These are phyloP conservation scores for Mycena belliarum DNA, from an alignment of 768 basidiomycete genomes.

Conservation along the genomic window DNA sequence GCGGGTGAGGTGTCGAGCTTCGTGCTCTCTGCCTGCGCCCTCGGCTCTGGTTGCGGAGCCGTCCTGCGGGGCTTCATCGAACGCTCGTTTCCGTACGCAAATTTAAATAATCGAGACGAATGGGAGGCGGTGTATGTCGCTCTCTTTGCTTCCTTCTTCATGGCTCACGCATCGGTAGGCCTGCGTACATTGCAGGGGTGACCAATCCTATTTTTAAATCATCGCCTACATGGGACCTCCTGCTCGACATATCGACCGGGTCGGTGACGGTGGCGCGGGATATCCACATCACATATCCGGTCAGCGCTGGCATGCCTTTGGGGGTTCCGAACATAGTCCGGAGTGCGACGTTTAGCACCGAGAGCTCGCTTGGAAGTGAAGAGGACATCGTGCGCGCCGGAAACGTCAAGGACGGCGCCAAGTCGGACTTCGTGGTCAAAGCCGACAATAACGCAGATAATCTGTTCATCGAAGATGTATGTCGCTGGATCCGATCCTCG, in stretches of 20 bases:
- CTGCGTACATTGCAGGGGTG: constrained; percentile 95
- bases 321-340: constrained; percentile 50
- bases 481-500: constrained; percentile 30
- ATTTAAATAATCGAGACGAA: constrained; percentile 83
- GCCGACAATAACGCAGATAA: constrained; percentile 71
- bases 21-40: constrained; percentile 91
- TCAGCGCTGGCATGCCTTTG: constrained; percentile 39
- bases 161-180: constrained; percentile 43
- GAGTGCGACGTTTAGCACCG: constrained; percentile 64
- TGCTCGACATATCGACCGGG: constrained; percentile 88
- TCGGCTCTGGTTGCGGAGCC: constrained; percentile 88
- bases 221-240: constrained; percentile 85
- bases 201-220: constrained; percentile 96
- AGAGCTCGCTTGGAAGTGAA: constrained; percentile 62
- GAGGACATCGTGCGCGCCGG: constrained; percentile 64
- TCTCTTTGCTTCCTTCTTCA: background rate
- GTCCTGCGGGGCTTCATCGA: constrained; percentile 85
- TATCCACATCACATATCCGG: constrained; percentile 61
- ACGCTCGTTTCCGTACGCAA: constrained; percentile 94
- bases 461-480: constrained; percentile 91
- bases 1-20: constrained; percentile 89
- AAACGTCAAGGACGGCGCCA: constrained; percentile 55
- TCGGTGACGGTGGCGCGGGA: constrained; percentile 88
- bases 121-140: constrained; percentile 88
- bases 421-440: constrained; percentile 56